A percentile compares a stretch with the other conserved stretches of the same genome.
Conservation (phyloP, 768 basidiomycete genomes). For the Glaciozyma martinii region DNA sequence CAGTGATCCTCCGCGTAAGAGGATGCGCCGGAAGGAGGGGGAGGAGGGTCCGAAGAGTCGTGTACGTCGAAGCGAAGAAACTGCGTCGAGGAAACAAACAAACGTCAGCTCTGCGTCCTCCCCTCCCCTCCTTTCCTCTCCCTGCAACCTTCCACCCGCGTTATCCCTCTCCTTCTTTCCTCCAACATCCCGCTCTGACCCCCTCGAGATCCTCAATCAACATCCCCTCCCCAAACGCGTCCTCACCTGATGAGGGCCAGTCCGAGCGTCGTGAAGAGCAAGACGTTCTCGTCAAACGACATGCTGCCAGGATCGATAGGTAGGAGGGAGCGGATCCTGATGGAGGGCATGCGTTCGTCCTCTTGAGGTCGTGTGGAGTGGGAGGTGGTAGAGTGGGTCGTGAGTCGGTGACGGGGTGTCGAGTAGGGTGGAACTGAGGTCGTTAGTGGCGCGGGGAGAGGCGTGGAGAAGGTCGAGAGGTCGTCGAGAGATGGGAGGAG, state of each 20-base stretch:
- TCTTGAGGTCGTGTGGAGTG: no score
- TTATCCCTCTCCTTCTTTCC: neutral
- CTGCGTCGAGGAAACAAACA: neutral
- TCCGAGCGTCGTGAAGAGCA: constrained; percentile 12
- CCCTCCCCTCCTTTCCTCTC: neutral
- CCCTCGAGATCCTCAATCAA: neutral
- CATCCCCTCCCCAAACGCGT: neutral
- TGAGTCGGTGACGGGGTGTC: no score
- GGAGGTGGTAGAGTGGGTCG: no score
- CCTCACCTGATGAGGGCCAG: constrained; percentile 15
- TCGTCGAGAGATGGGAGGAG: no score
- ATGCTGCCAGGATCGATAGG: no score
- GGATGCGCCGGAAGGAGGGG: constrained; percentile 14
- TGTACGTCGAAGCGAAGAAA: constrained; percentile 19
- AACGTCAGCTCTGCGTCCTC: neutral
- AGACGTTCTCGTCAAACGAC: neutral
- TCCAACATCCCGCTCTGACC: neutral
- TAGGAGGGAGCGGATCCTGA: no score
- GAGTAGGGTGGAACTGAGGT: no score
- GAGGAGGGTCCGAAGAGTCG: constrained; percentile 20
- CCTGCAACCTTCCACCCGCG: neutral
- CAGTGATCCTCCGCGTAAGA: neutral
- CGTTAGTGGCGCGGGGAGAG: no score
- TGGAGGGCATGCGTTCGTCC: no score
- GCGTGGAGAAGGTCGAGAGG: no score